Evolutionary conservation across 345 rosid species (phyloP).

Genomic region (Gossypium ekmanianum): DNA sequence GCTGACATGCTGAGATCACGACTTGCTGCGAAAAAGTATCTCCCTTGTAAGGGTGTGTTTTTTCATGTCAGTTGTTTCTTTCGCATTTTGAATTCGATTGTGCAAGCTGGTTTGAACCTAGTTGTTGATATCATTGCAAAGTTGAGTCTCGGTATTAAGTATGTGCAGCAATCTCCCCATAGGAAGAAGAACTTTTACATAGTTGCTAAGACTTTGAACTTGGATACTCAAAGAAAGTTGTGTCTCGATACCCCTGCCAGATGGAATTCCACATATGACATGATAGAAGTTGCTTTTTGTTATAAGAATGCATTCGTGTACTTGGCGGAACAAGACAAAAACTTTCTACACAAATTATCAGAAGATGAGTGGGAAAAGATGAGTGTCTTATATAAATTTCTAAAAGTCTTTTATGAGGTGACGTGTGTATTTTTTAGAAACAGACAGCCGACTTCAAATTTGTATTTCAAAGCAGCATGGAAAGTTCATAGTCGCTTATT

Average conservation of each 20-base stretch:
- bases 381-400: constrained; percentile 19
- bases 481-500: constrained; percentile 18
- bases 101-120: constrained; percentile 25
- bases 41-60: constrained; percentile 23
- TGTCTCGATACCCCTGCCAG: constrained; percentile 22
- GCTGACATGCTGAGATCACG: constrained; percentile 24
- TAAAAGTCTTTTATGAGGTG: constrained; percentile 23
- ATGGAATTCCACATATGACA: constrained; percentile 26
- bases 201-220: constrained; percentile 23
- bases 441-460: constrained; percentile 25
- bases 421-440: constrained; percentile 17
- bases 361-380: constrained; percentile 30
- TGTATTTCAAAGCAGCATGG: constrained; percentile 25
- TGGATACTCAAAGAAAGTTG: constrained; percentile 22
- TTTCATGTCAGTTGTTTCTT: constrained; percentile 20
- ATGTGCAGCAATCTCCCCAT: constrained; percentile 26
- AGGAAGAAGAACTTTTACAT: constrained; percentile 21
- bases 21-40: constrained; percentile 19
- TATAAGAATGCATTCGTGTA: constrained; percentile 24
- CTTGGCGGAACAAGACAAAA: constrained; percentile 22
- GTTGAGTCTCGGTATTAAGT: constrained; percentile 20
- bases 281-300: constrained; percentile 25
- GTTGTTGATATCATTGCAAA: constrained; percentile 18
- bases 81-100: constrained; percentile 20
- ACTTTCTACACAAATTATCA: constrained; percentile 18